Evolutionary conservation across 345 rosid species (phyloP), one percentile per base, ranked within the genome.

Genomic region (Arabis alpina): DNA sequence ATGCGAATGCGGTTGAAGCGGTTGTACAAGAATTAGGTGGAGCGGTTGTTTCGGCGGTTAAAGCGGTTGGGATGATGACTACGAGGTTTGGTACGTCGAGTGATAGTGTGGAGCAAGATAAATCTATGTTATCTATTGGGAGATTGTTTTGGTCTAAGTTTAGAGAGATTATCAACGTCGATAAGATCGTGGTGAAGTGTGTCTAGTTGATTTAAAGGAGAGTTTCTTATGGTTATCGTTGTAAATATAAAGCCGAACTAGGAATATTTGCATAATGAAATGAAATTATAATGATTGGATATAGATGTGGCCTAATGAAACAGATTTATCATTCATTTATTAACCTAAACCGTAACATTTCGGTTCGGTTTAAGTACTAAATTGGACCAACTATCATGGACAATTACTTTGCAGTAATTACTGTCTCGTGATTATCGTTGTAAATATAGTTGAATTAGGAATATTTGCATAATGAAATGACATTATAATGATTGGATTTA

Each of bases 121-220:
- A 73, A 76, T 79, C 80, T 1, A 80, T 59, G 62, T 56, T 76
- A 50, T 88, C 96, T 3, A 49, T 89, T 37, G 93, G 94, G 36
- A 84, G 77, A 72, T 44, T 89, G 50, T 36, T 93, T 27, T 89
- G 96, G 99, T 83, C 97, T 6, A 86, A 77, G 12, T 73, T 73
- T 93, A 8, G 97, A 84, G 76, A 76, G 88, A 25, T 67, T 91
- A 51, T 86, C 97, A 0, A 68, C 89, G 19, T 82, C 88, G n/a
- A 82, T 83, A 4, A 61, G 57, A 68, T 68, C 74, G 7, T 61
- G 54, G 58, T 68, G 58, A 75, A 54, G 5, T 43, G 8, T 44
- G 37, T 56, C 6, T 56, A 36, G 36, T 5, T 13, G 37, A 24
- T 41, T 60, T 56, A 16, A 15, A 53, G 3, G 19, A 34, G 58